Percentiles rank a stretch among this genome's conserved stretches.
These are phyloP conservation scores for Paramarasmius palmivorus DNA, from an alignment of 1,284 basidiomycete genomes.

Conservation along the genomic window DNA sequence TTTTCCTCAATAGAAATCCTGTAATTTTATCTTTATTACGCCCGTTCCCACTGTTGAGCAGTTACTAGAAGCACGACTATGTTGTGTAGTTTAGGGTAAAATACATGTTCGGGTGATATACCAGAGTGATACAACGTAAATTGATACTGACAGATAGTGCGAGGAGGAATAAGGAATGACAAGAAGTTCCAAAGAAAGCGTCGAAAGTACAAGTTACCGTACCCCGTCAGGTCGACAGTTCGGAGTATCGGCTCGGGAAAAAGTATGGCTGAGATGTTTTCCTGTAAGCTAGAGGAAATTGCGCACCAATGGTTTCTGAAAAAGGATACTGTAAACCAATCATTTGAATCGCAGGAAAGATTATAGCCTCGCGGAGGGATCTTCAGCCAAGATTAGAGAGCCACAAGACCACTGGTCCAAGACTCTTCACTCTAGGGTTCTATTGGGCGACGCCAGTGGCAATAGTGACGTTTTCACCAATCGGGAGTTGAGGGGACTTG, in stretches of 20 bases:
- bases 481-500: conserved; percentile 63
- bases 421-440: conserved; percentile 12
- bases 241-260: neutral
- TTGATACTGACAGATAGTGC: conserved; percentile 3
- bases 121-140: conserved; percentile 2
- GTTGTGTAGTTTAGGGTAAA: conserved; percentile 2
- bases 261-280: neutral
- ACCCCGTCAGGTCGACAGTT: neutral
- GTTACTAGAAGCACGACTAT: neutral
- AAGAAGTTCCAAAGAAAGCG: neutral
- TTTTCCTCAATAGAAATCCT: too few species aligned
- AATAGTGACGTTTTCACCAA: conserved; percentile 63
- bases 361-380: conserved; percentile 4
- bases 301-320: conserved; percentile 13
- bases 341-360: neutral
- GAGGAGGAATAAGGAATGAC: neutral
- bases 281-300: conserved; percentile 5
- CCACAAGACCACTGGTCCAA: conserved; percentile 17
- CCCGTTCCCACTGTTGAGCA: too few species aligned
- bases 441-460: conserved; percentile 52
- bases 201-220: neutral
- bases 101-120: conserved; percentile 5
- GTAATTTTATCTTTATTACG: too few species aligned
- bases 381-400: conserved; percentile 11
- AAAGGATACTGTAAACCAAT: conserved; percentile 13